These are phyloP conservation scores for Fusarium sp. DNA, from an alignment of 2,329 filamentous ascomycete genomes.

Conservation along the genomic window DNA sequence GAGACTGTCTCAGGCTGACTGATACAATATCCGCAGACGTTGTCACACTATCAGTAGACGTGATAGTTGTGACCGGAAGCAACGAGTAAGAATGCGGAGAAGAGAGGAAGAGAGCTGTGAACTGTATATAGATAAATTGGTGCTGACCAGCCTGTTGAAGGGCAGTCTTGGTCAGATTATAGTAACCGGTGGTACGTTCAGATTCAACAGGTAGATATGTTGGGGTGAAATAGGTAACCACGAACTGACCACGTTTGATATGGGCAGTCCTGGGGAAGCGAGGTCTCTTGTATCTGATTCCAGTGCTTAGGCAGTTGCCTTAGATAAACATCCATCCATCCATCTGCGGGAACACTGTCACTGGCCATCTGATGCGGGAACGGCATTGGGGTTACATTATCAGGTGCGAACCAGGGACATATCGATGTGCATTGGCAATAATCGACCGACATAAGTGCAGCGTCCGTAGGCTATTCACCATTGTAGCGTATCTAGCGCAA, in stretches of 20 bases:
- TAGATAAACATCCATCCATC: constrained; percentile 17
- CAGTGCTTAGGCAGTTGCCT: constrained; percentile 6
- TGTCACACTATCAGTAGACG: constrained; percentile 33
- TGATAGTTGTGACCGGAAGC: constrained; percentile 14
- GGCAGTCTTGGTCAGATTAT: constrained; percentile 9
- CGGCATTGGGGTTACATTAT: constrained; percentile 38
- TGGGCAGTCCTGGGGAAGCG: constrained; percentile 25
- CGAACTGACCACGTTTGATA: constrained; percentile 21
- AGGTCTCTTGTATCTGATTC: constrained; percentile 33
- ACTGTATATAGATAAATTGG: constrained; percentile 16
- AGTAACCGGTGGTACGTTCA: constrained; percentile 4
- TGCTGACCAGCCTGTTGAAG: constrained; percentile 10
- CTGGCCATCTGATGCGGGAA: constrained; percentile 30
- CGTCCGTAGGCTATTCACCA: background rate
- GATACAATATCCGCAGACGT: constrained; percentile 40
- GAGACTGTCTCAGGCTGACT: constrained; percentile 36
- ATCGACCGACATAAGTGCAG: constrained; percentile 22
- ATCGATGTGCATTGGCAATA: constrained; percentile 31
- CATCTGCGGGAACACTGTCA: constrained; percentile 7
- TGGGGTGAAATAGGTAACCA: constrained; percentile 19
- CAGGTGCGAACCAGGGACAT: constrained; percentile 37
- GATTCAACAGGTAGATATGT: constrained; percentile 13
- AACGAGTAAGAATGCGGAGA: constrained; percentile 9
- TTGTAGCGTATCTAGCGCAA: constrained; percentile 30
- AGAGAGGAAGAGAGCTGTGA: background rate